Evolutionary conservation across 345 rosid species (phyloP), one percentile per base, ranked within the genome.

Genomic region (Salix caprea): DNA sequence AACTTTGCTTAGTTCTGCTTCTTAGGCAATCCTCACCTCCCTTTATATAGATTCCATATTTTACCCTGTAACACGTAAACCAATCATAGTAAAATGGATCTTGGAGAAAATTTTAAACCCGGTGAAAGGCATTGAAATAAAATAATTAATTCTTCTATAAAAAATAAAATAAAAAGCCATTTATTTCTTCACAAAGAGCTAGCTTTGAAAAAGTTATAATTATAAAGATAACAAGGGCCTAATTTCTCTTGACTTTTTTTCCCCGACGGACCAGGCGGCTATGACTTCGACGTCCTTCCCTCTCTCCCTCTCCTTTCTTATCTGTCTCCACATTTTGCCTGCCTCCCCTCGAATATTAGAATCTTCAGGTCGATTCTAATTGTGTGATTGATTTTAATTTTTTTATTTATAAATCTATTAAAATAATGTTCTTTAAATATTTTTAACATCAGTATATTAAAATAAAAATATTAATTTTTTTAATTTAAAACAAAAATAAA

Each of bases 11-110:
- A 78, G 72, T 75, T 79, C 13, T 81, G 87, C 84, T 81, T 79
- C 77, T 82, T 14, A 26, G 48, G 5, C 64, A 74, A 28, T n/a
- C 65, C 82, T 32, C 78, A 15, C 24, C 23, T 4, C 73, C 74
- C 91, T 81, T 90, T 92, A 89, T 91, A 92, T 89, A 91, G 91
- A 76, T 82, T 82, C 71, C 44, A 50, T 9, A 10, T 77, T 11
- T 86, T 28, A 81, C 81, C 56, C 52, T 67, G 16, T 37, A 69
- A 23, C 15, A 7, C 14, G 12, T 15, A 71, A 40, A 1, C 32
- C 36, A 77, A 70, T 70, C 70, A 46, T 0, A 76, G 75, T 79
- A 80, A 82, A 77, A 56, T 70, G 40, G 32, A 73, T 50, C 34
- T 60, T 10, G 34, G 26, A 44, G 10, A 28, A 52, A n/a, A 39